Base-by-base conservation (phyloP, 2,329 filamentous ascomycete genomes). In the Ascomycota sp. region DNA sequence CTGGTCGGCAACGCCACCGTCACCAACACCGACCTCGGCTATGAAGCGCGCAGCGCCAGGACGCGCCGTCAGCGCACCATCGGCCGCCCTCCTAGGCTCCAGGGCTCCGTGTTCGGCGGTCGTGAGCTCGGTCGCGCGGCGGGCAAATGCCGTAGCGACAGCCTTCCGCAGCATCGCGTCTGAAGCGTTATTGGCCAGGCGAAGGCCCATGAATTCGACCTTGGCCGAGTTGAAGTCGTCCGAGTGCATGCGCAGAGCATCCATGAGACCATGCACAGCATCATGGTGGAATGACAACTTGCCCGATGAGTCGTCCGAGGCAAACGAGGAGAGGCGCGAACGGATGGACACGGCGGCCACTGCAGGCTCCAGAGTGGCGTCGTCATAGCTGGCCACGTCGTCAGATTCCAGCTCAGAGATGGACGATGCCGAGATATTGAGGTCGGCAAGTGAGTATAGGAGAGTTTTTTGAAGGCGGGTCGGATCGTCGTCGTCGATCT, bases 181-280 rank as follows among this genome's bases (percentile, higher is more conserved):
- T 1, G 82, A 85, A 2, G 89, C 89, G 44, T 95, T 82, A 43
- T 79, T 81, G 32, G 75, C 77, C 50, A 98, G 80, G 8, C 86
- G 76, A n/a, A 95, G 63, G 28, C 82, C 80, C 59, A 85, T 92
- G 37, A 98, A 78, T 49, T 98, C 89, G 22, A 95, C 68, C 48
- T 86, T 82, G 29, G 70, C 68, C 3, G 62, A 63, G 43, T 93
- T 85, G 38, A 92, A 89, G 46, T 91, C 80, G 8, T 72, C 69
- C 11, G 69, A 67, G 9, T 73, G 70, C 15, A 74, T 76, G 30
- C 77, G 75, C 25, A 95, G 63, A 17, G 82, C 79, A 43, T 94
- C 85, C 36, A 85, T 65, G n/a, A 95, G 67, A 35, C 81, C 86
- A 38, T 74, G 64, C 3, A 86, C 79, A 19, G 86, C 86, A 44